phyloP scores from a whole-genome alignment of 768 basidiomycete genomes.

The Suillus paluster region DNA sequence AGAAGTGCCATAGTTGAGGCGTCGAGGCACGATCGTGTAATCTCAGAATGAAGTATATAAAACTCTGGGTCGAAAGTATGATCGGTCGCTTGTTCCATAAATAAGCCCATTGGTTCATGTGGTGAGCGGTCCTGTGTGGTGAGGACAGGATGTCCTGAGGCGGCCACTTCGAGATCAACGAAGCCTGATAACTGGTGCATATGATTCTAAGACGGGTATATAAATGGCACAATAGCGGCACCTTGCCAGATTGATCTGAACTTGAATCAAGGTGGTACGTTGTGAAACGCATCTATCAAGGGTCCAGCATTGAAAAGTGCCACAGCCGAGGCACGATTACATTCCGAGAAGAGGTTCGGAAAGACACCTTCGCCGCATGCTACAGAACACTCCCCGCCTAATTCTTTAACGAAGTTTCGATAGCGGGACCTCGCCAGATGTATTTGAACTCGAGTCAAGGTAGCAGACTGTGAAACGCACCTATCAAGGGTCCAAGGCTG shows the following conservation, averaged over 20 bases:
- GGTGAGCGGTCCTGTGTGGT: constrained; percentile 16
- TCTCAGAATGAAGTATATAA: constrained; percentile 73
- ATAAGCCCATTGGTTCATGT: constrained; percentile 38
- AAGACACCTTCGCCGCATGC: constrained; percentile 64
- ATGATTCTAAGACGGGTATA: too few relatives aligned
- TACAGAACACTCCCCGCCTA: too few relatives aligned
- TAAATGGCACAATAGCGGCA: constrained; percentile 65
- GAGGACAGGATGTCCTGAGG: constrained; percentile 32
- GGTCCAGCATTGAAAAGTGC: constrained; percentile 68
- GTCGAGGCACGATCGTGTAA: constrained; percentile 47
- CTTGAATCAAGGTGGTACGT: not conserved
- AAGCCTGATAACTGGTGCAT: constrained; percentile 68
- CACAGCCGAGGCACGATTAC: constrained; percentile 71
- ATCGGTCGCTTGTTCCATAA: constrained; percentile 64
- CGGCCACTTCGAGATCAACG: constrained; percentile 52
- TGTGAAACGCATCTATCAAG: constrained; percentile 48
- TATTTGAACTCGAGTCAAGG: constrained; percentile 13
- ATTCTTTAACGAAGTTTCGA: too few relatives aligned
- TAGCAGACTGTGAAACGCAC: constrained; percentile 23
- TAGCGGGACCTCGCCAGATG: constrained; percentile 45
- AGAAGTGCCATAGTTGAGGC: constrained; percentile 62
- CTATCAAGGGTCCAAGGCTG: constrained; percentile 65
- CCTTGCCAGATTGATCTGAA: constrained; percentile 19
- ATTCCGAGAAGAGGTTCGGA: constrained; percentile 66
- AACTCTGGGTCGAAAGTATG: constrained; percentile 59